Evolutionary conservation across 768 basidiomycete species (phyloP), one percentile per base, ranked within the genome.

Genomic region (Trametes punicea): DNA sequence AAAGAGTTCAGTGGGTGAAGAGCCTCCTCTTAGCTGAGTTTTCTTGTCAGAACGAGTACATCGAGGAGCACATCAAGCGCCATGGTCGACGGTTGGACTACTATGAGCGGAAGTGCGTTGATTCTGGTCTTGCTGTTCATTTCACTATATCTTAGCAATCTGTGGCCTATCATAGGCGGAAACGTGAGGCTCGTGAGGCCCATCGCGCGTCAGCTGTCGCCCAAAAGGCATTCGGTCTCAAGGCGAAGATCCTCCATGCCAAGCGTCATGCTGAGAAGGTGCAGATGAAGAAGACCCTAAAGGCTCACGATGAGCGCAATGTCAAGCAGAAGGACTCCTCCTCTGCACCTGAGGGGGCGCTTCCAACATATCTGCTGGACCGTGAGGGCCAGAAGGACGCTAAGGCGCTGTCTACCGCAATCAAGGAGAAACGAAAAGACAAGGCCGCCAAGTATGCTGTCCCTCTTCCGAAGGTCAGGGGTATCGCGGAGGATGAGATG

Each of bases 401-500:
- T 49, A 98, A 98, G 74, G 92, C 94, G 4, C 79, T 99, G 34
- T 94, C 92, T 15, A 86, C 87, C 23, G 96, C 97, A 18, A 87
- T 99, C 78, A 99, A 99, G 76, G 93, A 99, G 74, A 93, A 93
- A 70, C 85, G 97, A 67, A 99, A 98, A 72, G 97, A 99, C 77
- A 95, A 96, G 77, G 97, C 96, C 2, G 96, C 96, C 16, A 98
- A 97, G 73, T 99, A 92, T 74, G 85, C 94, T 16, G 97, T 99
- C 2, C 97, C 97, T 4, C 70, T 99, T 59, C 97, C 97, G 46
- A 96, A 93, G 74, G 97, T 99, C 49, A 78, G 96, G 56, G 97
- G 97, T 18, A 98, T 99, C 64, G 95, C 96, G 15, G 97, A 99
- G 72, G 97, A 98, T 66, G 97, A 99, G 79, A 97, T 94, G 90